Evolutionary conservation across 2,329 filamentous ascomycete genomes (phyloP).

Genomic region (Sclerotinia trifoliorum): DNA sequence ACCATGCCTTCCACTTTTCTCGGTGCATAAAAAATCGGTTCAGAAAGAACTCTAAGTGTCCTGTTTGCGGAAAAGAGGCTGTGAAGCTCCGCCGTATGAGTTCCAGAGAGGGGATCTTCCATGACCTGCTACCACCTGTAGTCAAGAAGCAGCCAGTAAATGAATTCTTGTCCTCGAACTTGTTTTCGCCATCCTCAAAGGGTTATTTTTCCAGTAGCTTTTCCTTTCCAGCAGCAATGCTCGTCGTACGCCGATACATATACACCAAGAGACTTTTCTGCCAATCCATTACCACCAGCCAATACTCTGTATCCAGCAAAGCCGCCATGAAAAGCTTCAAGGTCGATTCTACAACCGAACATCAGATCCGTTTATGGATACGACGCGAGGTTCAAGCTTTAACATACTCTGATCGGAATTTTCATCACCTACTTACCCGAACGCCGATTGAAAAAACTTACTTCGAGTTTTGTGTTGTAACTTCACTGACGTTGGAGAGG

Average conservation of each 20-base stretch:
- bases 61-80: neutral
- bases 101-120: neutral
- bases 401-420: neutral
- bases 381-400: neutral
- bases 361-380: neutral
- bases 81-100: neutral
- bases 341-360: neutral
- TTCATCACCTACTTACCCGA: no score
- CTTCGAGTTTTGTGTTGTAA: neutral
- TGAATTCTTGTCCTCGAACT: no score
- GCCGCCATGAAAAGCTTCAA: neutral
- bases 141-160: no score
- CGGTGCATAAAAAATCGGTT: neutral
- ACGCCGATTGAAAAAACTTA: neutral
- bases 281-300: neutral
- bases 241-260: neutral
- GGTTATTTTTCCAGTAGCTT: accelerated
- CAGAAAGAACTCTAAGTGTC: neutral
- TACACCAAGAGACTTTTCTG: neutral
- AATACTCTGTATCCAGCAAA: neutral
- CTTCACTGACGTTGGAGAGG: neutral
- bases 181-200: no score
- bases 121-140: neutral
- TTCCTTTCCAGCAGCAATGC: neutral
- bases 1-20: neutral